Conservation (phyloP, 1,284 basidiomycete genomes). For the Papiliotrema nemorosa region DNA sequence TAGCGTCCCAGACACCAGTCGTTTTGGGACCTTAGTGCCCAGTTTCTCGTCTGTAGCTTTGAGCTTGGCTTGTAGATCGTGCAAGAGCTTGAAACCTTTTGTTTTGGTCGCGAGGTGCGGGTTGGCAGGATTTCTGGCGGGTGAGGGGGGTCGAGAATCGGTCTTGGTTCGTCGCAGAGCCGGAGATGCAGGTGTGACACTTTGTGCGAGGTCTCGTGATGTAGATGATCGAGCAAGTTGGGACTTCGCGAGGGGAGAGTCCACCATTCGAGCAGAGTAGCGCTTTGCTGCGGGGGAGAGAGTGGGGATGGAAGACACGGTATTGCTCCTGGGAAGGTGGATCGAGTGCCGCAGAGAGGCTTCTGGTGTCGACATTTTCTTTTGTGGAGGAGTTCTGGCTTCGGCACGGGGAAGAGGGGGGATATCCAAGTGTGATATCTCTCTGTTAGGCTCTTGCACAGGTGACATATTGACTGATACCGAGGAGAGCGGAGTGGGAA, state of each 20-base stretch:
- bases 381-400: constrained; percentile 1
- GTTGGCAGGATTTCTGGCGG: constrained; percentile 12
- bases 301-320: constrained; percentile 50
- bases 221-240: constrained; percentile 37
- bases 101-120: constrained; percentile 28
- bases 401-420: constrained; percentile 11
- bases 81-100: constrained; percentile 37
- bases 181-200: constrained; percentile 15
- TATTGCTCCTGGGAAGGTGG: constrained; percentile 14
- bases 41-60: constrained; percentile 43
- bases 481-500: constrained; percentile 38
- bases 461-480: constrained; percentile 37
- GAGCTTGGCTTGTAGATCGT: constrained; percentile 39
- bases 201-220: constrained; percentile 30
- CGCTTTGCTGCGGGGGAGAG: constrained; percentile 20
- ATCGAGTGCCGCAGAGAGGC: constrained; percentile 1
- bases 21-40: constrained; percentile 29
- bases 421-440: constrained; percentile 11
- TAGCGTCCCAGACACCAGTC: constrained; percentile 51
- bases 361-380: constrained; percentile 6
- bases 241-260: constrained; percentile 31
- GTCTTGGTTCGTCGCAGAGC: constrained; percentile 7
- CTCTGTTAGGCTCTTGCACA: constrained; percentile 20
- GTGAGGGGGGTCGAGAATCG: constrained; percentile 8
- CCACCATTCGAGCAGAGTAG: constrained; percentile 6